Conservation (phyloP, 2,329 filamentous ascomycete species). For the Dactylellina leptospora region DNA sequence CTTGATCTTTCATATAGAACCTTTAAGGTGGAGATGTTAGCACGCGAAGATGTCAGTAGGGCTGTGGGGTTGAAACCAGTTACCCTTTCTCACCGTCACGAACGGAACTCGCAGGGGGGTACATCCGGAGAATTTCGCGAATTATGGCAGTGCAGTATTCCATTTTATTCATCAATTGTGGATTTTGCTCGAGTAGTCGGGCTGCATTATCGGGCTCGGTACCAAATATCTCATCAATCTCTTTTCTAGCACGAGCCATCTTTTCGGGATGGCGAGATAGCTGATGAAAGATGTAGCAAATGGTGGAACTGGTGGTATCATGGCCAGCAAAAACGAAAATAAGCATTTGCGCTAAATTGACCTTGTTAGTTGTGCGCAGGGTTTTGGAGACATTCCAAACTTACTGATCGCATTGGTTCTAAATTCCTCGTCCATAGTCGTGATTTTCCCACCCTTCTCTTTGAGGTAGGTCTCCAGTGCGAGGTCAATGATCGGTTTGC, state of each 20-base stretch:
- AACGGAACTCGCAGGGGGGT: constrained; percentile 64
- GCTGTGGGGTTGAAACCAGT: no score
- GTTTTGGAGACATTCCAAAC: constrained; percentile 38
- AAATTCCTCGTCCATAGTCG: constrained; percentile 51
- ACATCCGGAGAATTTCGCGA: constrained; percentile 67
- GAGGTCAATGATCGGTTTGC: constrained; percentile 48
- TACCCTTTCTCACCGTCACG: constrained; percentile 58
- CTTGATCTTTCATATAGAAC: constrained; percentile 61
- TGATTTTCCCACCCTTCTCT: constrained; percentile 54
- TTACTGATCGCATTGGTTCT: constrained; percentile 58
- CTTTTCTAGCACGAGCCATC: constrained; percentile 61
- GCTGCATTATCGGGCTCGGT: constrained; percentile 60
- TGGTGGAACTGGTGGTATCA: constrained; percentile 60
- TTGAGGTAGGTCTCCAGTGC: constrained; percentile 45
- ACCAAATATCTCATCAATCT: constrained; percentile 67
- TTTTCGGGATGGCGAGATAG: constrained; percentile 59
- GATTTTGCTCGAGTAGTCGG: constrained; percentile 61
- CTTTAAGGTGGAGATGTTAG: no score
- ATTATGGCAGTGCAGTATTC: constrained; percentile 66
- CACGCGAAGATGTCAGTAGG: no score
- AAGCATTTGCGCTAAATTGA: constrained; percentile 54
- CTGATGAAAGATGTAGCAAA: constrained; percentile 61
- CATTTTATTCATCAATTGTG: constrained; percentile 64
- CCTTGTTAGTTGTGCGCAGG: not conserved
- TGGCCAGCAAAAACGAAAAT: constrained; percentile 61